Base-by-base conservation (phyloP, 352 stramenopile genomes). In the Pythium sp. region DNA sequence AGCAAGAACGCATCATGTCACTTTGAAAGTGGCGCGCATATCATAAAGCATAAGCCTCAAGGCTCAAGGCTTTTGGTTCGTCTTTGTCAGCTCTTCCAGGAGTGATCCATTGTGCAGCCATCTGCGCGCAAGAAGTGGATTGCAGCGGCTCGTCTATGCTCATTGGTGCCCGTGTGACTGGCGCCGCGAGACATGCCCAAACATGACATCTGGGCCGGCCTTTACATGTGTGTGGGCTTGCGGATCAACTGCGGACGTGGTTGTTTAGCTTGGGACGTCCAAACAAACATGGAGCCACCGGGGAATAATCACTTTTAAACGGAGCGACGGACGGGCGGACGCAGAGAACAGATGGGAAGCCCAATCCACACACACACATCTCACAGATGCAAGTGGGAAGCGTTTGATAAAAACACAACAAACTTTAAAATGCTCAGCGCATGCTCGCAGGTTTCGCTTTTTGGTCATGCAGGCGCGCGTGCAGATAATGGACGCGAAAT, bases 51-150 rank as follows among this genome's bases (percentile, higher is more conserved):
- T 15, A n/a, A 49, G 15, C 36, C 9, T 38, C 34, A 43, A 15
- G 36, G 9, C 11, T 41, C 30, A 14, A 4, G 20, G 30, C 15
- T 18, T 15, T 20, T 46, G 38, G 14, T 46, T 9, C 41, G 41
- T 9, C 15, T 15, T 49, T 49, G 41, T 49, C 41, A 49, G 38
- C 15, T 8, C 41, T n/a, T 47, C 41, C 14, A 47, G 15, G 11
- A 43, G 36, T 43, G 41, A 36, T 43, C 55, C 11, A 34, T 46
- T 60, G 15, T 28, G 55, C 55, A 60, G 55, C 55, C 55, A 60
- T 60, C 55, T 60, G 55, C 5, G 8, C 26, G 26, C 55, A 60
- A 60, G 55, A 60, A 26, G n/a, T 60, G 26, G 55, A 46, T 60
- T 60, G 55, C 15, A 60, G 14, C 7, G 55, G 55, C 26, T 36